Evolutionary conservation across 2,329 filamentous ascomycete species (phyloP).

Genomic region (Scortechinia acanthostroma): DNA sequence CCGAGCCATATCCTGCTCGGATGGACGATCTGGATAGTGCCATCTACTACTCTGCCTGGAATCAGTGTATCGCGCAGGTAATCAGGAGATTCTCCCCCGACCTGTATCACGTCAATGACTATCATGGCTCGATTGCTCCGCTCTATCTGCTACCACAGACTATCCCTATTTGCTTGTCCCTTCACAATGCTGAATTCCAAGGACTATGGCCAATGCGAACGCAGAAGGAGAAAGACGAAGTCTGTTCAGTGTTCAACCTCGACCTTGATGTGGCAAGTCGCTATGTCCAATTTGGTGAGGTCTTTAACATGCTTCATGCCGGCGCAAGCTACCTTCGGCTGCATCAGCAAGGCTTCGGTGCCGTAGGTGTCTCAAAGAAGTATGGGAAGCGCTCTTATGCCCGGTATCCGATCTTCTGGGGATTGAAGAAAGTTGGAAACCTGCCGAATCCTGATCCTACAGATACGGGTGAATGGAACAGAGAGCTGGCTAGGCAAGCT

Average conservation of each 20-base stretch:
- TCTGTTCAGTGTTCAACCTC: conserved; percentile 59
- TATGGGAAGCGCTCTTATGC: conserved; percentile 62
- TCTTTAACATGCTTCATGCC: conserved; percentile 65
- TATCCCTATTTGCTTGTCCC: conserved; percentile 53
- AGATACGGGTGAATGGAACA: conserved; percentile 54
- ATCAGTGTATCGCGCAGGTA: conserved; percentile 59
- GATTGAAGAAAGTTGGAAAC: conserved; percentile 51
- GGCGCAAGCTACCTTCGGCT: conserved; percentile 58
- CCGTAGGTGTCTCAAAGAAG: conserved; percentile 62
- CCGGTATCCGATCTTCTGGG: conserved; percentile 66
- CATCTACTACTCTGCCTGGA: conserved; percentile 66
- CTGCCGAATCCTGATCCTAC: conserved; percentile 61
- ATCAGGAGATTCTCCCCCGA: conserved; percentile 56
- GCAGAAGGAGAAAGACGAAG: conserved; percentile 50
- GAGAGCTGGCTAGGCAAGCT: conserved; percentile 35
- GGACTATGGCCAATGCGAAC: conserved; percentile 63
- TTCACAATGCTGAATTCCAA: conserved; percentile 67
- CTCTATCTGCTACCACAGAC: conserved; percentile 57
- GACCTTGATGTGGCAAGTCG: conserved; percentile 43
- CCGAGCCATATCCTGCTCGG: conserved; percentile 57
- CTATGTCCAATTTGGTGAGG: conserved; percentile 62
- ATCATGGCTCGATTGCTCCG: conserved; percentile 55
- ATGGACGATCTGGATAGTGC: conserved; percentile 67
- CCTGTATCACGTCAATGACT: conserved; percentile 63
- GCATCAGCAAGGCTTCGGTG: conserved; percentile 62